Base-by-base conservation (phyloP, 495 filamentous ascomycete genomes). In the Aspergillus diversus region DNA sequence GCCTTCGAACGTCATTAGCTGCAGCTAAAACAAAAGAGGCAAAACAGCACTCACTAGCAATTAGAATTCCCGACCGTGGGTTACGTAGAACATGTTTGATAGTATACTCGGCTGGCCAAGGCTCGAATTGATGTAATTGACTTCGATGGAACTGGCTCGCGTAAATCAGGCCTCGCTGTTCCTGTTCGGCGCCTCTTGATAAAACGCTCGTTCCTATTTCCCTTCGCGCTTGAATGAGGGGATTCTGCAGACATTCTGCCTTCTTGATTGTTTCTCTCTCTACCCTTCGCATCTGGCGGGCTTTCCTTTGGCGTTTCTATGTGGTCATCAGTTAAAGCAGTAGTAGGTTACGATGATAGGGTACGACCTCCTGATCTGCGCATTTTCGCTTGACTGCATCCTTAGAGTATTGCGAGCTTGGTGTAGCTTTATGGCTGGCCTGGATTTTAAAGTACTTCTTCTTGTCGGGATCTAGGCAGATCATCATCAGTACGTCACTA, bases 371-470 rank as follows among this genome's bases (percentile, higher is more conserved):
- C 33, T 75, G 63, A 7, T 79, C 75, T 16, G 61, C 66, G 7
- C 75, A 65, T 60, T 75, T 74, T 32, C 75, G 75, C 57, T 77
- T 78, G 43, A 87, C 75, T 15, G 80, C 75, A 27, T 80, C 77
- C 50, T 71, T 67, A 0, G 83, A 76, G 59, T 87, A 84, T 49
- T 79, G 74, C 15, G 78, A 66, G 43, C 73, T 77, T 11, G 72
- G 61, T 13, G 79, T 68, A 1, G 79, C 83, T 32, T 71, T 69
- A 70, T 85, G 83, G 62, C 79, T 78, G 27, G 80, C 72, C 51
- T 78, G 75, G 57, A 87, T 81, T 37, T 77, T 78, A 70, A 86
- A 87, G 66, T 87, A 87, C 58, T 84, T 86, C 50, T 81, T 81
- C 69, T 84, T 85, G 42, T 83, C 81, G 13, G 68, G 63, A 66